Base-by-base conservation (phyloP, 2,329 filamentous ascomycete genomes). In the Akanthomyces muscarius region DNA sequence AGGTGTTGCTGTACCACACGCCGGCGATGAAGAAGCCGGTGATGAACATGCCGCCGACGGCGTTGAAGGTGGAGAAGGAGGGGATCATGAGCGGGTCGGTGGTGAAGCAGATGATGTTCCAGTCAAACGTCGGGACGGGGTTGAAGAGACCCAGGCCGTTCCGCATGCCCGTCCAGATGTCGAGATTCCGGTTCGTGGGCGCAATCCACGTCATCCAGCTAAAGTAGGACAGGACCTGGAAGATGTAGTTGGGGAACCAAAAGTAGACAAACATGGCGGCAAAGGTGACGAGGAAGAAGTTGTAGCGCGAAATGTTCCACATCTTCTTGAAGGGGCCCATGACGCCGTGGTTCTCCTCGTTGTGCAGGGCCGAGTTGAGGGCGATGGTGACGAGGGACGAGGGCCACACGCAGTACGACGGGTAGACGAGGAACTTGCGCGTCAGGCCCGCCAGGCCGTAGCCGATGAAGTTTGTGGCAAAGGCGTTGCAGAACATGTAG, bases 21-120 rank as follows among this genome's bases (percentile, higher is more conserved):
- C 86, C 76, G 66, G 80, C 81, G 14, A 82, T 62, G 2, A 86
- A 68, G 63, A 86, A 77, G 2, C 83, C 83, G 23, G 81, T 78
- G 21, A 86, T 64, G 1, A 83, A 85, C 70, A 73, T 72, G 1
- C 72, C 71, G 1, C 50, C 61, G 3, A 68, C 65, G 47, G 66
- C 69, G 61, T 75, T 75, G 57, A 72, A 61, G 0, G 72, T 65
- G 0, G 71, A 70, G 45, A 73, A 73, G 1, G 65, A 66, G 60
- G 65, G 63, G 6, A 64, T 57, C 61, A 64, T 64, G 44, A 64
- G 63, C 28, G 63, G 63, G n/a, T 64, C 63, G 18, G 53, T 58
- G 53, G 47, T 59, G 63, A 59, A 64, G 58, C 63, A 65, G 54
- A 68, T 54, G 1, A 79, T 59, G 64, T 81, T 81, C 75, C 77